phyloP scores from a whole-genome alignment of 2,329 filamentous ascomycete genomes.

The Amauroascus niger region DNA sequence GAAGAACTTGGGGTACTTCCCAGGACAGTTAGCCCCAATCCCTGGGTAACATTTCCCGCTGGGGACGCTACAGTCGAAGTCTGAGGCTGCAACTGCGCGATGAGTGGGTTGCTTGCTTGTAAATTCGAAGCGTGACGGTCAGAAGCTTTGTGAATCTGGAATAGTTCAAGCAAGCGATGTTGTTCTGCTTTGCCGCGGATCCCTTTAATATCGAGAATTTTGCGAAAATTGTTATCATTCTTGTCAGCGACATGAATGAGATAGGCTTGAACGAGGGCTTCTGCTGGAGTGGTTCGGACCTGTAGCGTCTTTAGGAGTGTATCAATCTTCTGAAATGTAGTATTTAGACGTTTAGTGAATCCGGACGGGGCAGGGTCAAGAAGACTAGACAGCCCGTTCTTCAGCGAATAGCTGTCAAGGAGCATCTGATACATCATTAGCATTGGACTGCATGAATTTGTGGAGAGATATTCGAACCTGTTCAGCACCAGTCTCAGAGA shows the following conservation, averaged over 20 bases:
- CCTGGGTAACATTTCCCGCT: conserved; percentile 33
- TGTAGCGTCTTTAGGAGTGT: conserved; percentile 92
- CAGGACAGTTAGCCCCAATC: conserved; percentile 38
- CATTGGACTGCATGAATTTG: not conserved
- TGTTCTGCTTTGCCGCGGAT: conserved; percentile 73
- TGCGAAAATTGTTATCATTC: conserved; percentile 89
- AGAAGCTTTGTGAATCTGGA: conserved; percentile 69
- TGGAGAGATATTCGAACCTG: conserved; percentile 47
- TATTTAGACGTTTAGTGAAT: conserved; percentile 78
- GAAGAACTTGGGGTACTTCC: conserved; percentile 35
- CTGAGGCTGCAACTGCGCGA: conserved; percentile 51
- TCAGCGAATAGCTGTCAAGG: conserved; percentile 72
- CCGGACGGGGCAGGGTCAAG: conserved; percentile 50
- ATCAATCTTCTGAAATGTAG: conserved; percentile 77
- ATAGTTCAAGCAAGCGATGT: conserved; percentile 72
- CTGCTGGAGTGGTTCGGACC: conserved; percentile 79
- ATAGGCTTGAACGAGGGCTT: conserved; percentile 93
- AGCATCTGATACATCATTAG: conserved; percentile 57
- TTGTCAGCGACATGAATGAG: conserved; percentile 93
- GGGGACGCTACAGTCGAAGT: conserved; percentile 25
- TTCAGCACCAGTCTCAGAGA: conserved; percentile 89
- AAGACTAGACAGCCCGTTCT: conserved; percentile 42
- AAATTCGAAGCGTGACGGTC: conserved; percentile 57
- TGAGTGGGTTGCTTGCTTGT: conserved; percentile 57
- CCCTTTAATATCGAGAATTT: conserved; percentile 91